Conservation (phyloP, 2,329 filamentous ascomycete genomes). For the Aspergillus tamarii region DNA sequence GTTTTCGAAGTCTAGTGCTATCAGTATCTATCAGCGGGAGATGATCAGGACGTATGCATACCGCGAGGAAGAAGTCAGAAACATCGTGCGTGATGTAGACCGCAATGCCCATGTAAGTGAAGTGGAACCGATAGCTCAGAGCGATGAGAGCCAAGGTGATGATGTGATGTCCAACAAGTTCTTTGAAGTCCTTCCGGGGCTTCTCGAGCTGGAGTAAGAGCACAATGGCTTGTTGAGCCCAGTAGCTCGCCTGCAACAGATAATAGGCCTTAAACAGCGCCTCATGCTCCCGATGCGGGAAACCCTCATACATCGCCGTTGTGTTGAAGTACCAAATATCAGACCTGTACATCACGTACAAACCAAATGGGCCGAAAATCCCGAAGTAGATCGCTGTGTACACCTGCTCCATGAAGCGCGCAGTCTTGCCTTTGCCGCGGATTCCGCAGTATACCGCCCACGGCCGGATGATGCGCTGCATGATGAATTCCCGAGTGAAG, state of each 20-base stretch:
- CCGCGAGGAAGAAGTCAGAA: slow-evolving; percentile 91
- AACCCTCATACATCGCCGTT: slow-evolving; percentile 83
- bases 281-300: slow-evolving; percentile 81
- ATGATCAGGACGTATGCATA: slow-evolving; percentile 42
- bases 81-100: slow-evolving; percentile 96
- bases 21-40: neutral
- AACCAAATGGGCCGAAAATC: slow-evolving; percentile 76
- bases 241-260: slow-evolving; percentile 90
- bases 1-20: slow-evolving; percentile 75
- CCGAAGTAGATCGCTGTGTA: slow-evolving; percentile 93
- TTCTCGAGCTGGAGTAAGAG: slow-evolving; percentile 86
- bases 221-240: slow-evolving; percentile 92
- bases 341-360: slow-evolving; percentile 90
- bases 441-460: slow-evolving; percentile 73
- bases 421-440: slow-evolving; percentile 73
- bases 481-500: slow-evolving; percentile 93
- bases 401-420: slow-evolving; percentile 92
- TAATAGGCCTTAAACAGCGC: slow-evolving; percentile 93
- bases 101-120: slow-evolving; percentile 89
- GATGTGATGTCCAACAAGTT: slow-evolving; percentile 88
- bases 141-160: slow-evolving; percentile 83
- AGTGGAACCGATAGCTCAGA: slow-evolving; percentile 92
- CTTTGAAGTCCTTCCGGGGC: slow-evolving; percentile 91
- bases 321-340: slow-evolving; percentile 97
- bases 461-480: slow-evolving; percentile 84